These are phyloP conservation scores for Thelonectria olida DNA, from an alignment of 2,329 filamentous ascomycete species.

Conservation along the genomic window DNA sequence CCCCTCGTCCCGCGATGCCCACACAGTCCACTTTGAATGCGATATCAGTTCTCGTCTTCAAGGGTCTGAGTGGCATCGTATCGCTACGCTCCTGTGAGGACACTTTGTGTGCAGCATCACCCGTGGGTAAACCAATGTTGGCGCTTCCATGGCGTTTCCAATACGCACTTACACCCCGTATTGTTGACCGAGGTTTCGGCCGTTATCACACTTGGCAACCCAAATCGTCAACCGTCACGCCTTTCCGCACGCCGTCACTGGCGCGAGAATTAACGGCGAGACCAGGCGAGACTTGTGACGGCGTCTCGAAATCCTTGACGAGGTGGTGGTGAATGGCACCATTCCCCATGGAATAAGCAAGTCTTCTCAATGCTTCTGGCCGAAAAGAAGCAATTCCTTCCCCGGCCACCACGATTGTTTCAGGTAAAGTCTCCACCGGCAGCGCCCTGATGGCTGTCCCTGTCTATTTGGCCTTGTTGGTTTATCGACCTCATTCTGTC, in stretches of 20 bases:
- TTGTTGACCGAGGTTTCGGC: no score
- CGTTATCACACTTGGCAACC: no score
- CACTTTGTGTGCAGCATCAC: no score
- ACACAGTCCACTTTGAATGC: not conserved
- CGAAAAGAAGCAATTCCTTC: slow-evolving; percentile 33
- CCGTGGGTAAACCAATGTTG: no score
- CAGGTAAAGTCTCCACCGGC: slow-evolving; percentile 30
- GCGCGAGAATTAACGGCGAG: not conserved
- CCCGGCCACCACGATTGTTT: slow-evolving; percentile 36
- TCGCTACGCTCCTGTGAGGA: no score
- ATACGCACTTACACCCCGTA: no score
- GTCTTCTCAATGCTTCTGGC: slow-evolving; percentile 29
- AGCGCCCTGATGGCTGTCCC: slow-evolving; percentile 14
- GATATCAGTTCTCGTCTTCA: no score
- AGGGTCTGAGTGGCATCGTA: no score
- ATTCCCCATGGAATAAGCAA: slow-evolving; percentile 33
- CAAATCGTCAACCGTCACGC: no score
- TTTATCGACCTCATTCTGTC: not conserved
- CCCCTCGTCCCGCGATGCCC: slow-evolving; percentile 5
- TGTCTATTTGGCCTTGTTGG: not conserved
- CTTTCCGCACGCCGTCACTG: not conserved
- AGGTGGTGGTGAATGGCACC: slow-evolving; percentile 33
- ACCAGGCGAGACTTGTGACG: slow-evolving; percentile 8
- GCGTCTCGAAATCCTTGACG: slow-evolving; percentile 1
- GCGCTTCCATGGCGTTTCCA: no score